phyloP scores from a whole-genome alignment of 352 stramenopile genomes.

The Globisporangium mamillatum region DNA sequence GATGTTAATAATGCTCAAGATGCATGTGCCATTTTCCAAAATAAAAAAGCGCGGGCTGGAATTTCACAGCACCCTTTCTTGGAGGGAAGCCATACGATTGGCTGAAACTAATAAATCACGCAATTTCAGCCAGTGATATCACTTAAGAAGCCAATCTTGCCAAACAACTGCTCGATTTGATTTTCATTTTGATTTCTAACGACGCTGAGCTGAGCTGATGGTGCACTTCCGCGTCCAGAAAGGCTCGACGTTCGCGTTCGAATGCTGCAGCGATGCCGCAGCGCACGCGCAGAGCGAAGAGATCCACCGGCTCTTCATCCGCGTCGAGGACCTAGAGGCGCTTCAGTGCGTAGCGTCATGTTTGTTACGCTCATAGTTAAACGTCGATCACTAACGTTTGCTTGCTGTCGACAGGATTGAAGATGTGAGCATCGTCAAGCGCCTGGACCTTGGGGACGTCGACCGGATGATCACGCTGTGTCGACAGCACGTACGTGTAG shows the following conservation, averaged over 20 bases:
- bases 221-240: conserved; percentile 64
- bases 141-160: background rate
- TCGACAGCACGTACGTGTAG: conserved; percentile 37
- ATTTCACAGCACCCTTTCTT: conserved; percentile 30
- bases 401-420: conserved; percentile 26
- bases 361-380: background rate
- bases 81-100: conserved; percentile 37
- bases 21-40: conserved; percentile 4
- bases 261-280: conserved; percentile 32
- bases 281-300: conserved; percentile 3
- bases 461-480: conserved; percentile 57
- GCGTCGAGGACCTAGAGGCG: conserved; percentile 35
- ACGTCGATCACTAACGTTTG: background rate
- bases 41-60: background rate
- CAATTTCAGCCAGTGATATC: conserved; percentile 10
- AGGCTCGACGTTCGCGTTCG: conserved; percentile 64
- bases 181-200: background rate
- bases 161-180: background rate
- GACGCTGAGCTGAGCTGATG: conserved; percentile 2
- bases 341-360: conserved; percentile 31
- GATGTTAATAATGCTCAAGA: background rate
- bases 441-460: conserved; percentile 50
- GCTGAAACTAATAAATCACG: conserved; percentile 14
- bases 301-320: conserved; percentile 21
- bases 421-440: conserved; percentile 54